phyloP scores from a whole-genome alignment of 768 basidiomycete genomes.

The Amylocystis lapponica region DNA sequence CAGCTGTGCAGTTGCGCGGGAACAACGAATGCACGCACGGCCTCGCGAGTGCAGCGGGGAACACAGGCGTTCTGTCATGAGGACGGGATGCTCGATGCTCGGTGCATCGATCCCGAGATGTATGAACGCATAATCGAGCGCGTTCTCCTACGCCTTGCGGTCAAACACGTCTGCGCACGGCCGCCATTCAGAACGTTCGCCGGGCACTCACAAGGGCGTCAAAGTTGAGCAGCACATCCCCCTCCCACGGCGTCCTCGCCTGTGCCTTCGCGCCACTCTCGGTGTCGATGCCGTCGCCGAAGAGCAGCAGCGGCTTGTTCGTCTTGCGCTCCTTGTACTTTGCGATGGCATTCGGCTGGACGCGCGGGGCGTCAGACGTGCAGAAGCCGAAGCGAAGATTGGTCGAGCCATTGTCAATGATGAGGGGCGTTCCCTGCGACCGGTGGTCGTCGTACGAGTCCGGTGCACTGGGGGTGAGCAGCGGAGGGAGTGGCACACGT shows the following conservation, averaged over 20 bases:
- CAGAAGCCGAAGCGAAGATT: constrained; percentile 81
- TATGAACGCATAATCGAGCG: constrained; percentile 87
- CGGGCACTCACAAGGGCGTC: constrained; percentile 77
- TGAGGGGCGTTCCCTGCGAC: constrained; percentile 52
- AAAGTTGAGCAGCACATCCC: constrained; percentile 85
- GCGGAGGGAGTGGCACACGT: constrained; percentile 17
- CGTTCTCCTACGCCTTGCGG: constrained; percentile 68
- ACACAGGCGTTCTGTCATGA: constrained; percentile 90
- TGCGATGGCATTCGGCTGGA: constrained; percentile 67
- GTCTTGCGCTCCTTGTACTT: constrained; percentile 88
- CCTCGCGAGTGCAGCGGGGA: constrained; percentile 89
- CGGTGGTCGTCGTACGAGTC: constrained; percentile 50
- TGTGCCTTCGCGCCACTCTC: constrained; percentile 82
- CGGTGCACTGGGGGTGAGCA: constrained; percentile 31
- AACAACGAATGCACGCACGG: constrained; percentile 53
- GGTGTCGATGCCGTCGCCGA: constrained; percentile 81
- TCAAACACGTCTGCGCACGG: constrained; percentile 9
- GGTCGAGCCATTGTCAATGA: constrained; percentile 89
- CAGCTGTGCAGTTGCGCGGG: constrained; percentile 1
- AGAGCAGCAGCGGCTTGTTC: constrained; percentile 78
- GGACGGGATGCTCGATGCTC: constrained; percentile 76
- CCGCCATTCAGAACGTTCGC: neutral
- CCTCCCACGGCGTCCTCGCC: constrained; percentile 85
- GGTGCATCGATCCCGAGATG: constrained; percentile 77
- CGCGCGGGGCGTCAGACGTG: constrained; percentile 48